These are phyloP conservation scores for Ophiosphaerella narmari DNA, from an alignment of 2,329 filamentous ascomycete genomes.

Conservation along the genomic window DNA sequence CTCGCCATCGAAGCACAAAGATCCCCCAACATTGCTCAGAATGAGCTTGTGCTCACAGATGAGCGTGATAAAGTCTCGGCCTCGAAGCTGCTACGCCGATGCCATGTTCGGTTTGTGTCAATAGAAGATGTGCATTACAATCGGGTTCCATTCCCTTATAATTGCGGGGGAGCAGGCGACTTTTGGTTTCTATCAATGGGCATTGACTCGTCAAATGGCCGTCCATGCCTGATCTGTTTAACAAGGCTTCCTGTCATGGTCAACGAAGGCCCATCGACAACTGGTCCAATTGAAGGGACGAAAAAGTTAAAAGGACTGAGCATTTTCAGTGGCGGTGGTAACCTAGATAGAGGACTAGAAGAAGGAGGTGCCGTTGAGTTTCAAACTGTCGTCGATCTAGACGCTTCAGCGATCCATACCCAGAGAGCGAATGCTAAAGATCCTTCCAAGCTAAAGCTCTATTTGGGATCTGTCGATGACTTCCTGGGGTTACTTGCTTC, in stretches of 20 bases:
- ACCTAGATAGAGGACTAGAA: slow-evolving; percentile 76
- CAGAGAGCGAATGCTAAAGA: slow-evolving; percentile 69
- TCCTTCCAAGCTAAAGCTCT: slow-evolving; percentile 56
- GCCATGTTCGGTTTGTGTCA: slow-evolving; percentile 63
- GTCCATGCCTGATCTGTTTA: slow-evolving; percentile 10
- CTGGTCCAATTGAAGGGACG: slow-evolving; percentile 48
- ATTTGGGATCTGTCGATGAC: slow-evolving; percentile 74
- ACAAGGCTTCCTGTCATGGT: slow-evolving; percentile 9
- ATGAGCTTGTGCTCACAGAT: slow-evolving; percentile 64
- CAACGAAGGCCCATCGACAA: slow-evolving; percentile 63
- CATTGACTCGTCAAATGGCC: slow-evolving; percentile 14
- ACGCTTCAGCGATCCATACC: slow-evolving; percentile 67
- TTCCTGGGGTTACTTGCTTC: slow-evolving; percentile 62
- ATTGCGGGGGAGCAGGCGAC: slow-evolving; percentile 67
- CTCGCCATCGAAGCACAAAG: slow-evolving; percentile 26
- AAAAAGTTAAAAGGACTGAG: slow-evolving; percentile 59
- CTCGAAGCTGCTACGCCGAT: slow-evolving; percentile 58
- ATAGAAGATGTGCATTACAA: slow-evolving; percentile 33
- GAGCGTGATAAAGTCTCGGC: slow-evolving; percentile 46
- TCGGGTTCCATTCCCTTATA: slow-evolving; percentile 65
- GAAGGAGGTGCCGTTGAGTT: slow-evolving; percentile 70
- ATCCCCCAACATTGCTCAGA: slow-evolving; percentile 46
- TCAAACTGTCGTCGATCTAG: slow-evolving; percentile 71
- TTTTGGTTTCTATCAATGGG: slow-evolving; percentile 64
- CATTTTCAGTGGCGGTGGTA: slow-evolving; percentile 78